phyloP scores from a whole-genome alignment of 345 rosid genomes.

The Eucalyptus cloeziana region DNA sequence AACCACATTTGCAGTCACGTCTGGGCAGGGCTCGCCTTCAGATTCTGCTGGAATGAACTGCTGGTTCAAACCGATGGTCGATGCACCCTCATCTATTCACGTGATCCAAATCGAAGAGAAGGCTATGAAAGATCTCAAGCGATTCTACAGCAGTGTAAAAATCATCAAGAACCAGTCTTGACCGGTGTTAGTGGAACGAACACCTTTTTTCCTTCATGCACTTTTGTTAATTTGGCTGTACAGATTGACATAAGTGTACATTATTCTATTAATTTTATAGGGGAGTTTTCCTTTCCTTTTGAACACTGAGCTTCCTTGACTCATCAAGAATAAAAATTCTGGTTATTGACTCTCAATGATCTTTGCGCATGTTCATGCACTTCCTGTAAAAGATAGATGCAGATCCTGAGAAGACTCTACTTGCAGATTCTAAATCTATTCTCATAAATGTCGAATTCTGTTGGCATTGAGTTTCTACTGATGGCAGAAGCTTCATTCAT shows the following conservation, averaged over 20 bases:
- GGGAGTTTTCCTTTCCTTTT: not conserved
- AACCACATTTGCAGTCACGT: conserved; percentile 50
- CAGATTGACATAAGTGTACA: conserved; percentile 13
- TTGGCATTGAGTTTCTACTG: not conserved
- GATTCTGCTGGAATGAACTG: conserved; percentile 74
- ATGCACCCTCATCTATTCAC: conserved; percentile 58
- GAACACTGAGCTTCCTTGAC: not conserved
- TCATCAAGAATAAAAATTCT: not conserved
- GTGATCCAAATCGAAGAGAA: conserved; percentile 88
- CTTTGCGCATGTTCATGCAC: not conserved
- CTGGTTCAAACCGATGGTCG: conserved; percentile 82
- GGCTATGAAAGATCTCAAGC: conserved; percentile 87
- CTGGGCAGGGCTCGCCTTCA: conserved; percentile 72
- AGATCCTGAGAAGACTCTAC: not conserved
- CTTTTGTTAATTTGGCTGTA: conserved; percentile 17
- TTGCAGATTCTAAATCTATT: not conserved
- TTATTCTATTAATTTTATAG: not conserved
- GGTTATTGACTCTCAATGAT: not conserved
- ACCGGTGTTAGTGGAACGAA: not conserved
- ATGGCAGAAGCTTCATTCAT: not conserved
- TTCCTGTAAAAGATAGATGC: not conserved
- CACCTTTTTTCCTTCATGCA: not conserved
- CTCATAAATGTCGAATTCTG: not conserved
- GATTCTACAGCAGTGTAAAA: conserved; percentile 75
- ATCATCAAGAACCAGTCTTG: conserved; percentile 51